Evolutionary conservation across 768 basidiomycete genomes (phyloP), one percentile per base, ranked within the genome.

Genomic region (Pseudohyphozyma bogoriensis): DNA sequence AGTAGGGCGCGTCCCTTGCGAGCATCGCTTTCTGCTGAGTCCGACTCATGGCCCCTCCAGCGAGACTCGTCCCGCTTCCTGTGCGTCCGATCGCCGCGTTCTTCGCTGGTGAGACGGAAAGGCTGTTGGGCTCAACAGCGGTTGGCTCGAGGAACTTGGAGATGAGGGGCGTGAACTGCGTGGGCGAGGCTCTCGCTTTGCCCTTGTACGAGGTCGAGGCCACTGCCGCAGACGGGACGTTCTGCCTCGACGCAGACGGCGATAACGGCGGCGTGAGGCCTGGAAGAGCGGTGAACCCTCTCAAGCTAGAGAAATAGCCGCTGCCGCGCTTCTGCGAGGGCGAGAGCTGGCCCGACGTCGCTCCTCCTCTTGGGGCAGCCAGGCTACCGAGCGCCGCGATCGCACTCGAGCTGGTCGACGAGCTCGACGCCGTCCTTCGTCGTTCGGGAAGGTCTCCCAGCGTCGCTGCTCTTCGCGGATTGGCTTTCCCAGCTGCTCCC

Each of bases 11-110:
- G 28, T 66, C 65, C 12, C 65, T 58, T 13, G 65, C 65, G 18
- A 66, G 55, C 40, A 66, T 51, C 5, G 65, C 65, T 49, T 66
- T 66, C 31, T 66, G 65, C 44, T 66, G 65, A n/a, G 65, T 66
- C 1, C 64, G 60, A 35, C 59, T 60, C 54, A 66, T 59, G 22
- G 64, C 58, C 5, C 44, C 51, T 15, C 32, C 46, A 65, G 60
- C 2, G 64, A 65, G 0, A 54, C 57, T n/a, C n/a, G n/a, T n/a
- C n/a, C n/a, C n/a, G n/a, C n/a, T n/a, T n/a, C n/a, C n/a, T n/a
- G n/a, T n/a, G n/a, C n/a, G n/a, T 16, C n/a, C n/a, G n/a, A 54
- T 45, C 10, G 62, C 58, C 1, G 62, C 52, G 35, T 47, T 58
- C n/a, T n/a, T 16, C 62, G 62, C 29, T 58, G 37, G 11, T 58